Conservation (phyloP, 169 alveolate genomes). For the Eimeria falciformis region DNA sequence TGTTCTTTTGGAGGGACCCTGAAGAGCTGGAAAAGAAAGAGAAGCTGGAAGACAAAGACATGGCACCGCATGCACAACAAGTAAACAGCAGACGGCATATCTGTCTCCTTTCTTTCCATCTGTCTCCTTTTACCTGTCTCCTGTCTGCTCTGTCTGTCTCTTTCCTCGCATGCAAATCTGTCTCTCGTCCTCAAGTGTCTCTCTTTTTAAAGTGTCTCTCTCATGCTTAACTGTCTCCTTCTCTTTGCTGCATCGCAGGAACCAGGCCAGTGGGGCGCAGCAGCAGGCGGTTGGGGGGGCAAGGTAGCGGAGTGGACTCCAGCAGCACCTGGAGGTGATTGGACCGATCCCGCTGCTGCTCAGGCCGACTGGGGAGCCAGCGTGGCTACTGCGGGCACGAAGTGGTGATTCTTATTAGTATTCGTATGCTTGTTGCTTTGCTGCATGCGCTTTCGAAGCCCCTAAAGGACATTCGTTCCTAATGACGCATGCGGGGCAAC, state of each 20-base stretch:
- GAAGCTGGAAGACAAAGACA: slow-evolving; percentile 73
- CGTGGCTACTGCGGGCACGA: background rate
- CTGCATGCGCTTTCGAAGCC: background rate
- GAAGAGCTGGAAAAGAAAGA: slow-evolving; percentile 81
- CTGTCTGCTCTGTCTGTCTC: background rate
- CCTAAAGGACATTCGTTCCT: too few relatives aligned
- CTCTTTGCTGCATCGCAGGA: background rate
- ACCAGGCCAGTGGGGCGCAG: background rate
- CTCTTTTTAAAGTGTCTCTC: background rate
- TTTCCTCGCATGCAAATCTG: background rate
- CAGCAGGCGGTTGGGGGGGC: slow-evolving; percentile 12
- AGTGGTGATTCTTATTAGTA: background rate
- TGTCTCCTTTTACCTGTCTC: background rate
- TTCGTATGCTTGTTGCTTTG: background rate
- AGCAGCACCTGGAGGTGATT: background rate
- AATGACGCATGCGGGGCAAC: too few relatives aligned
- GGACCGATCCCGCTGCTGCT: slow-evolving; percentile 36
- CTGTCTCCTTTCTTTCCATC: background rate
- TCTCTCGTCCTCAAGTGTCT: background rate
- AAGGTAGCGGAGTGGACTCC: slow-evolving; percentile 1
- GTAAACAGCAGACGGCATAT: background rate
- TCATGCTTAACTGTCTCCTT: background rate
- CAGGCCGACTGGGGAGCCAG: slow-evolving; percentile 83
- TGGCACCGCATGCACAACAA: slow-evolving; percentile 67
- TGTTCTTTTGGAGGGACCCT: slow-evolving; percentile 84